Percentiles rank a stretch among this genome's conserved stretches.
These are phyloP conservation scores for Cryphonectria naterciae DNA, from an alignment of 2,329 filamentous ascomycete species.

Conservation along the genomic window DNA sequence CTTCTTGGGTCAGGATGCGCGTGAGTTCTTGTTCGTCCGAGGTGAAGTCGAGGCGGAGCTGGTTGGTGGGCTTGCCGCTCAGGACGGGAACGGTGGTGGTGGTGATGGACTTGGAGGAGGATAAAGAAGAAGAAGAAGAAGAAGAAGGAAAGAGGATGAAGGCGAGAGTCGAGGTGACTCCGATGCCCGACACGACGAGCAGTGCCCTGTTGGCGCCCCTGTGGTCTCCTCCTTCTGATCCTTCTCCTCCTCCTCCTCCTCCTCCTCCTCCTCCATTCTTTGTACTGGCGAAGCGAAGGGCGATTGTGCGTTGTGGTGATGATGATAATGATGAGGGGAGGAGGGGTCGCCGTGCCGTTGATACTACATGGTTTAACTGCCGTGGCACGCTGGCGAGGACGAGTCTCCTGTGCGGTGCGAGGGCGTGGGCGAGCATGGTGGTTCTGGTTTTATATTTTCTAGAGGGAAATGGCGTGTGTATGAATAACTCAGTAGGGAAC, in stretches of 20 bases:
- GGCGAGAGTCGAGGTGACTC: not conserved
- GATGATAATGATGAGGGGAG: not conserved
- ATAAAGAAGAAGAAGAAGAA: too few species aligned
- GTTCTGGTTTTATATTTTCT: too few species aligned
- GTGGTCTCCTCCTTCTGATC: not conserved
- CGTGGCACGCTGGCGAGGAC: not conserved
- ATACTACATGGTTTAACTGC: not conserved
- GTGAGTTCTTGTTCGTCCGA: not conserved
- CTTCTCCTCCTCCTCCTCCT: not conserved
- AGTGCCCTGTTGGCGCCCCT: not conserved
- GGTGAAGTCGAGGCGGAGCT: not conserved
- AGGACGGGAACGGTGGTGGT: not conserved
- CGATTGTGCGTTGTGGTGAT: not conserved
- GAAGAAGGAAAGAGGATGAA: not conserved
- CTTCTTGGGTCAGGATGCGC: conserved; percentile 1
- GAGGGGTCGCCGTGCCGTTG: not conserved
- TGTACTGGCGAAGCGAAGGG: not conserved
- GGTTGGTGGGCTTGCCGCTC: not conserved
- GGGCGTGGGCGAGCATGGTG: not conserved
- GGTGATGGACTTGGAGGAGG: too few species aligned
- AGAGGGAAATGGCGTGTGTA: too few species aligned
- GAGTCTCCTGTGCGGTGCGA: not conserved
- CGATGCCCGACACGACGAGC: not conserved
- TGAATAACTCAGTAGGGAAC: too few species aligned
- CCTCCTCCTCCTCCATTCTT: not conserved